phyloP scores from a whole-genome alignment of 176 grass and related monocot species.

The Cenchrus americanus region DNA sequence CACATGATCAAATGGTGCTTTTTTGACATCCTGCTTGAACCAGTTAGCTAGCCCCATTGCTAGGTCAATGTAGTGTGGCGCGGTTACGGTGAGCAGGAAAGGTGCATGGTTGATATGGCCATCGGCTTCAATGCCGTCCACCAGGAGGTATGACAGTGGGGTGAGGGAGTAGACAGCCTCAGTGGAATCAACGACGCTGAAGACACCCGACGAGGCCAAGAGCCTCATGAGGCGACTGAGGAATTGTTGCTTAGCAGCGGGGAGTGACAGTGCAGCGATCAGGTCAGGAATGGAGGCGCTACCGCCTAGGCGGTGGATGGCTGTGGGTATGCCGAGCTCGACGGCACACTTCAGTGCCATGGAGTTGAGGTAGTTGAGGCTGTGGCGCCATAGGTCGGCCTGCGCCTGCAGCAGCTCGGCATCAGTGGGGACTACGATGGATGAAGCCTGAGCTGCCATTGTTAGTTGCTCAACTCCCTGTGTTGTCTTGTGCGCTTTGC shows the following conservation, averaged over 20 bases:
- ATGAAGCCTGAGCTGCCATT: not conserved
- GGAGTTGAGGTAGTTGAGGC: not conserved
- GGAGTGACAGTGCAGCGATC: slow-evolving; percentile 19
- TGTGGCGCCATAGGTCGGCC: not conserved
- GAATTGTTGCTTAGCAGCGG: not conserved
- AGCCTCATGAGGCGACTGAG: slow-evolving; percentile 50
- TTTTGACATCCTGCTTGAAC: slow-evolving; percentile 23
- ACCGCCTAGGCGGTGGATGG: slow-evolving; percentile 43
- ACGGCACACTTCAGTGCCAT: not conserved
- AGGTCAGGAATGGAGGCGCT: slow-evolving; percentile 28
- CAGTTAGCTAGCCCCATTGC: slow-evolving; percentile 17
- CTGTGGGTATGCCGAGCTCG: slow-evolving; percentile 48
- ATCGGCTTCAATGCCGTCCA: not conserved
- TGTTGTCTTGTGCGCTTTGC: not conserved
- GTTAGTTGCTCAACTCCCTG: not conserved
- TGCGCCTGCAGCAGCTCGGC: not conserved
- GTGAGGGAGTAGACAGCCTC: slow-evolving; percentile 30
- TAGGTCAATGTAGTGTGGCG: not conserved
- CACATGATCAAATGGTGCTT: slow-evolving; percentile 13
- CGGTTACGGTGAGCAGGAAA: not conserved
- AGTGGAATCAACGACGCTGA: not conserved
- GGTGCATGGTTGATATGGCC: not conserved
- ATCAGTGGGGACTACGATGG: not conserved
- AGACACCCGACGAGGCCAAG: slow-evolving; percentile 22
- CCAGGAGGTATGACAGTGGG: slow-evolving; percentile 28